Evolutionary conservation across 306 rosid species (phyloP).

Genomic region (Dicorynia guianensis): DNA sequence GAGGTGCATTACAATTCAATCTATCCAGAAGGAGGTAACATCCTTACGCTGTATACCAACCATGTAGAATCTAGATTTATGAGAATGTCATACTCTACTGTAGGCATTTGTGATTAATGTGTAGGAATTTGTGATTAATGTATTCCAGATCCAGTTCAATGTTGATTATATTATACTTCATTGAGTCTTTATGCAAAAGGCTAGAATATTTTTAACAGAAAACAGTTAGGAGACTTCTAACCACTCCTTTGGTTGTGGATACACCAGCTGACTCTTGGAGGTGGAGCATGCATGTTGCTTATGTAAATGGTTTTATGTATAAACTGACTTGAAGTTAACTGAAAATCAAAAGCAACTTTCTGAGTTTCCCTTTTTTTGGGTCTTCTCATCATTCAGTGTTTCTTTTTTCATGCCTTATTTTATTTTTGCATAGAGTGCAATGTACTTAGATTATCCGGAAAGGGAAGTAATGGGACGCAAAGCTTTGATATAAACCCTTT

Average conservation of each 20-base stretch:
- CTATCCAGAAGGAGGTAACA: conserved; percentile 93
- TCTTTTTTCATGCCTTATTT: too few species aligned
- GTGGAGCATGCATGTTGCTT: neutral
- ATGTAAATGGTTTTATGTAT: neutral
- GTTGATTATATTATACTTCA: neutral
- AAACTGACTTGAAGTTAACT: neutral
- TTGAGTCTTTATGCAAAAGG: neutral
- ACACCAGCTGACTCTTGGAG: neutral
- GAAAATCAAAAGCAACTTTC: neutral
- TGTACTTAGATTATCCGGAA: too few species aligned
- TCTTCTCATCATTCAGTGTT: neutral
- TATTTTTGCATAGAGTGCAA: too few species aligned
- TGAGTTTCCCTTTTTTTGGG: neutral
- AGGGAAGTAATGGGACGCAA: too few species aligned
- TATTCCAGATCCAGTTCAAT: too few species aligned
- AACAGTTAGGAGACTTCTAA: neutral
- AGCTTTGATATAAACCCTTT: too few species aligned
- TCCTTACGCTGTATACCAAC: neutral
- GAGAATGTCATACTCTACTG: too few species aligned
- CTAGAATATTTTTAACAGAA: neutral
- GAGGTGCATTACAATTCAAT: conserved; percentile 99
- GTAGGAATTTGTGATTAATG: too few species aligned
- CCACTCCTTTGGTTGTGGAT: neutral
- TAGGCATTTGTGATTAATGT: too few species aligned
- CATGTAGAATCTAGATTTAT: too few species aligned